Conservation (phyloP, 208 protist genomes). For the Leptomonas seymouri region DNA sequence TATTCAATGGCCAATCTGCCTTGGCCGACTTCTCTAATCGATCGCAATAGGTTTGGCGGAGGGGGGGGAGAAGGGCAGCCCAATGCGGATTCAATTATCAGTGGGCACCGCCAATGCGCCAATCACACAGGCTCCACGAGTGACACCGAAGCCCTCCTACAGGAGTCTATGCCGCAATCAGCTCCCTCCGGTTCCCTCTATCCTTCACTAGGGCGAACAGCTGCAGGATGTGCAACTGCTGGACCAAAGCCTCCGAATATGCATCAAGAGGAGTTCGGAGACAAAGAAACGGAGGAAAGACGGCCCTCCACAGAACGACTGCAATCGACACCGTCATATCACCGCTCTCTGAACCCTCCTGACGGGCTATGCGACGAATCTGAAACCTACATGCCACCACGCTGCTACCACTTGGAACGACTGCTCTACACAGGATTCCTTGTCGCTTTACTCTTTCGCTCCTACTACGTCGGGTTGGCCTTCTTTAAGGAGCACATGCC, state of each 20-base stretch:
- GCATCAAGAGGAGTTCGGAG: background rate
- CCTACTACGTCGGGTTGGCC: conserved; percentile 3
- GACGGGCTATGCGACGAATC: background rate
- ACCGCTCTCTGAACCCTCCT: background rate
- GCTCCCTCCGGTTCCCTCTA: background rate
- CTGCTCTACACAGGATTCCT: conserved; percentile 13
- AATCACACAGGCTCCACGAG: background rate
- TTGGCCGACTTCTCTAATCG: background rate
- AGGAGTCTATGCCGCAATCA: background rate
- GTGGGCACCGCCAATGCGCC: background rate
- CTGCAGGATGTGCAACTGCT: too few species aligned
- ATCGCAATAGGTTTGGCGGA: background rate
- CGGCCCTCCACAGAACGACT: background rate
- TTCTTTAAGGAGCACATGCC: conserved; percentile 12
- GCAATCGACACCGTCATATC: background rate
- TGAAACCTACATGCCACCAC: conserved; percentile 11
- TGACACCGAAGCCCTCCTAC: background rate
- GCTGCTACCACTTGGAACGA: conserved; percentile 3
- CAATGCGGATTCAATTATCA: background rate
- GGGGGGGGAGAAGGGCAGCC: background rate
- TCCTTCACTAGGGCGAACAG: too few species aligned
- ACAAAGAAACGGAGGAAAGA: background rate
- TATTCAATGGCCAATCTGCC: conserved; percentile 7
- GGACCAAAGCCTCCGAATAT: too few species aligned
- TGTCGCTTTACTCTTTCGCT: conserved; percentile 19